Conservation (phyloP, 805 yeast species). For the Myxozyma neglecta region DNA sequence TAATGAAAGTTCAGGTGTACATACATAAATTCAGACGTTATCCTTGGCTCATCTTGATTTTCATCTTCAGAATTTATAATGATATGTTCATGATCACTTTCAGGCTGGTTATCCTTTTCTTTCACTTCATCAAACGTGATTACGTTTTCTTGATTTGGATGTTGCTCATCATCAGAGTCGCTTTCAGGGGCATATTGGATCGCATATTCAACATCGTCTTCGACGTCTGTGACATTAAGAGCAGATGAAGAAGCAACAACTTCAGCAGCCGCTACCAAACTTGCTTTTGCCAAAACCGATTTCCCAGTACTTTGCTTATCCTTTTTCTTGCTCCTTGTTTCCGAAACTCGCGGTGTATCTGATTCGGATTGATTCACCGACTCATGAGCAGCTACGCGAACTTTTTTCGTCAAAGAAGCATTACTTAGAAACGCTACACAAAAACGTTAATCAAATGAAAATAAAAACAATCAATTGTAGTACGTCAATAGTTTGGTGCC, state of each 20-base stretch:
- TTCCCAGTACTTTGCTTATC: not conserved
- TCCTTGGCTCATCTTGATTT: conserved; percentile 1
- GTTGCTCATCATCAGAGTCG: not conserved
- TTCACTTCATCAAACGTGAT: not conserved
- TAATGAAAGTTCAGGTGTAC: not conserved
- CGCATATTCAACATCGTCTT: not conserved
- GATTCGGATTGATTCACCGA: not conserved
- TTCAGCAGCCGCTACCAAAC: not conserved
- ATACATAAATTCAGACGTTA: conserved; percentile 1
- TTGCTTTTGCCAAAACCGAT: not conserved
- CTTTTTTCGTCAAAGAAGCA: conserved; percentile 6
- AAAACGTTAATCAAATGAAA: not conserved
- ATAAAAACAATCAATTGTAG: not conserved
- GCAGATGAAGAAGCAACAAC: not conserved
- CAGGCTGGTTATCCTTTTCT: not conserved
- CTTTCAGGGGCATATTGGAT: conserved; percentile 1
- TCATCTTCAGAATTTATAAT: conserved; percentile 9
- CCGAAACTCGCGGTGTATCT: not conserved
- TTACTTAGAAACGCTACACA: conserved; percentile 12
- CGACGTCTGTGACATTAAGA: too few relatives aligned
- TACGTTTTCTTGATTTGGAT: not conserved
- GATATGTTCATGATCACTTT: conserved; percentile 3
- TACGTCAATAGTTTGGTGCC: not conserved
- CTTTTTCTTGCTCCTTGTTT: not conserved
- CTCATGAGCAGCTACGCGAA: not conserved